Percentiles rank a stretch among this genome's conserved stretches.
Evolutionary conservation across 805 yeast species (phyloP).

Genomic region (Starmera pachycereana): DNA sequence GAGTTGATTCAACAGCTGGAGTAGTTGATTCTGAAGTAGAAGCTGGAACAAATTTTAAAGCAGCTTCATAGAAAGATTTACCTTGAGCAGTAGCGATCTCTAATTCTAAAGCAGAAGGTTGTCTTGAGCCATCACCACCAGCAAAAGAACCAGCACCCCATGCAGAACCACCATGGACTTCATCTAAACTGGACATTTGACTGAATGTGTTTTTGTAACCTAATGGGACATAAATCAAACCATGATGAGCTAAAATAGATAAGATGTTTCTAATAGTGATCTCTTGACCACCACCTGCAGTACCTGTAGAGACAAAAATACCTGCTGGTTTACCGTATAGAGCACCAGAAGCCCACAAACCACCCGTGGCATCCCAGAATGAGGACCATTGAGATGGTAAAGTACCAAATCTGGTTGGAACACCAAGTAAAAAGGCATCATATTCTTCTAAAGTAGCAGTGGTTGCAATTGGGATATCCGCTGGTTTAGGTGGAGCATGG

Average conservation of each 20-base stretch:
- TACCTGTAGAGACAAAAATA: conserved; percentile 62
- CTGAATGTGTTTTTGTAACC: conserved; percentile 51
- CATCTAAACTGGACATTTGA: conserved; percentile 40
- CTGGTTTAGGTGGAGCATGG: conserved; percentile 58
- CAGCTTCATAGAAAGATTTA: conserved; percentile 38
- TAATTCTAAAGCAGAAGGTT: conserved; percentile 48
- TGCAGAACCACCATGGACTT: conserved; percentile 68
- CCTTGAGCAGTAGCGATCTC: conserved; percentile 59
- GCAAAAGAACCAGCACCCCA: conserved; percentile 81
- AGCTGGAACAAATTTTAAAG: conserved; percentile 15
- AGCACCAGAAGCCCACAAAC: conserved; percentile 68
- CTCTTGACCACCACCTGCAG: conserved; percentile 81
- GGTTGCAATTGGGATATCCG: conserved; percentile 54
- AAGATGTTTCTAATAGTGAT: conserved; percentile 53
- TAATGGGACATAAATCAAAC: conserved; percentile 69
- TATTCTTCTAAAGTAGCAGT: conserved; percentile 45
- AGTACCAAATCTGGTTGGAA: conserved; percentile 81
- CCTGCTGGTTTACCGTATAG: conserved; percentile 68
- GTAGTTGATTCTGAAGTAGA: background rate
- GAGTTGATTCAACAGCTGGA: background rate
- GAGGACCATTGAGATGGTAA: conserved; percentile 70
- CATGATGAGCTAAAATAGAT: conserved; percentile 67
- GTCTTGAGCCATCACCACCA: conserved; percentile 60
- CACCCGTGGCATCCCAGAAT: conserved; percentile 73
- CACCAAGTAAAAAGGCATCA: conserved; percentile 79